phyloP scores from a whole-genome alignment of 805 yeast genomes.

The Peterozyma xylosa region DNA sequence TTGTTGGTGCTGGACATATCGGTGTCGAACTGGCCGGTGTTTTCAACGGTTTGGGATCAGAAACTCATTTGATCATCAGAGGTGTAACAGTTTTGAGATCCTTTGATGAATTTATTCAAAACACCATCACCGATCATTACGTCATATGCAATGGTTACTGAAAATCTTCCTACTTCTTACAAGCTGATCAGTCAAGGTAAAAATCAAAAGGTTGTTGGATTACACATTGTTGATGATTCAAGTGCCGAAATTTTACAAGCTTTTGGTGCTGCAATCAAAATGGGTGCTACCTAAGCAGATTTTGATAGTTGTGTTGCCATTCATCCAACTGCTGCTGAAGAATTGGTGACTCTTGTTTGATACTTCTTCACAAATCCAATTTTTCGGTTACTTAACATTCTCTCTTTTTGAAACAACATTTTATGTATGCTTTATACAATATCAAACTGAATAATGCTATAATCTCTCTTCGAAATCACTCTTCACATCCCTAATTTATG shows the following conservation, averaged over 20 bases:
- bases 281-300: constrained; percentile 98
- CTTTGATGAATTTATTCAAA: constrained; percentile 77
- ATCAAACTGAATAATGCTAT: too few species aligned
- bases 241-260: constrained; percentile 95
- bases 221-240: constrained; percentile 87
- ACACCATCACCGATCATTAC: constrained; percentile 74
- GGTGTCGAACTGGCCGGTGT: constrained; percentile 95
- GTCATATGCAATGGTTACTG: constrained; percentile 76
- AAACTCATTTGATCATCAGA: constrained; percentile 82
- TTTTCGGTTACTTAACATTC: too few species aligned
- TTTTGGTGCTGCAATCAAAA: constrained; percentile 94
- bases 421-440: too few species aligned
- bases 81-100: constrained; percentile 85
- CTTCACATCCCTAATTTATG: too few species aligned
- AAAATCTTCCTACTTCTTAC: constrained; percentile 83
- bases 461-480: too few species aligned
- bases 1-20: constrained; percentile 97
- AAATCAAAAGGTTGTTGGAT: constrained; percentile 90
- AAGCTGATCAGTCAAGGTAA: constrained; percentile 72
- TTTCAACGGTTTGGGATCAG: constrained; percentile 79
- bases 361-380: too few species aligned
- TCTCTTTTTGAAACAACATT: too few species aligned
- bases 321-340: constrained; percentile 98
- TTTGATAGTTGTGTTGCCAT: constrained; percentile 96
- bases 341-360: constrained; percentile 73